Percentiles rank a stretch among this genome's conserved stretches.
Conservation (phyloP, 2,329 filamentous ascomycete species). For the Thelonectria blattea region DNA sequence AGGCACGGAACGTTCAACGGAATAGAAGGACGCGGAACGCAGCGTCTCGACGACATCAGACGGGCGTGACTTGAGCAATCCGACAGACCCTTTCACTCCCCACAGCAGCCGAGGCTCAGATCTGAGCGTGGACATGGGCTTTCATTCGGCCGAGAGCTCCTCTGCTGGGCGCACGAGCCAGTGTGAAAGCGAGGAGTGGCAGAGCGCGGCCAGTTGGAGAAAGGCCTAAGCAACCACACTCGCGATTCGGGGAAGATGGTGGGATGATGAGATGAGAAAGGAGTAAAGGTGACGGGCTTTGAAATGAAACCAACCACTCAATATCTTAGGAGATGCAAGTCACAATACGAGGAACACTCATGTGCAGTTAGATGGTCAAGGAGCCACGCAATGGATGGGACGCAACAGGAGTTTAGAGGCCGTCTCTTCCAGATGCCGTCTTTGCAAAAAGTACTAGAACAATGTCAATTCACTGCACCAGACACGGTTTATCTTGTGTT, state of each 20-base stretch:
- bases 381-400: constrained; percentile 10
- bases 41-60: constrained; percentile 30
- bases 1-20: constrained; percentile 46
- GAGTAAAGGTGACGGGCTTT: neutral
- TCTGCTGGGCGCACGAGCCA: constrained; percentile 9
- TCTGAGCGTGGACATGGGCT: constrained; percentile 12
- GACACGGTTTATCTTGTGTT: neutral
- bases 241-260: constrained; percentile 3
- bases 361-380: constrained; percentile 22
- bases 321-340: constrained; percentile 12
- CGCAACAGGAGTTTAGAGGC: neutral
- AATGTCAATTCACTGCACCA: constrained; percentile 10
- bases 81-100: constrained; percentile 12
- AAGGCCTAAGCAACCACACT: neutral
- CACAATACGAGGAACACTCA: constrained; percentile 17
- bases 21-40: constrained; percentile 44
- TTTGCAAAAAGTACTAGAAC: constrained; percentile 9
- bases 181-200: constrained; percentile 17
- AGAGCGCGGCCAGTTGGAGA: constrained; percentile 15
- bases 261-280: constrained; percentile 1
- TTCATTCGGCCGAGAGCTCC: constrained; percentile 5
- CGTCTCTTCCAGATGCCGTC: constrained; percentile 7
- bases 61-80: constrained; percentile 17
- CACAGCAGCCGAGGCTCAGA: constrained; percentile 23
- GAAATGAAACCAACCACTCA: constrained; percentile 8